Conservation (phyloP, 108 stramenopile species). For the Skeletonema tropicum region DNA sequence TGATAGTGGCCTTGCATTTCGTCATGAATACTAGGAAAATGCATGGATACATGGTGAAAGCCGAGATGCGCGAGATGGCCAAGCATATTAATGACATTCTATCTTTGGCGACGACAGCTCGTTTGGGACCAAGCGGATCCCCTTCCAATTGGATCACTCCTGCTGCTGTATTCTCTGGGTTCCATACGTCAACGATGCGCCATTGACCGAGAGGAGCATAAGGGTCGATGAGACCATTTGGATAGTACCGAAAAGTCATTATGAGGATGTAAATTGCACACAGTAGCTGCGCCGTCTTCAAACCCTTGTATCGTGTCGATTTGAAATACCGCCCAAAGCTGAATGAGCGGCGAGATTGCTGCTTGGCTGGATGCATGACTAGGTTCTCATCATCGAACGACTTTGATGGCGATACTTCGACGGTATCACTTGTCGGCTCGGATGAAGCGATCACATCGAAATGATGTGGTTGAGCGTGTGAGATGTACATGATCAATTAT, state of each 20-base stretch:
- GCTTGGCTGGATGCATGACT: no score
- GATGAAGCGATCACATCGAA: no score
- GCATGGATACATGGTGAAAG: slow-evolving; percentile 53
- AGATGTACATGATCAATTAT: no score
- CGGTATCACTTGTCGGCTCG: no score
- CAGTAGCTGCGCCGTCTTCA: slow-evolving; percentile 39
- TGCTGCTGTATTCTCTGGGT: slow-evolving; percentile 26
- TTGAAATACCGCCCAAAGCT: background rate
- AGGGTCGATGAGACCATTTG: slow-evolving; percentile 33
- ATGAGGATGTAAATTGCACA: slow-evolving; percentile 36
- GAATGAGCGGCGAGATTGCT: no score
- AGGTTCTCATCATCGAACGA: no score
- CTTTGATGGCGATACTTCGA: no score
- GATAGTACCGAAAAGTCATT: slow-evolving; percentile 39
- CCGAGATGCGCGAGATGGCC: slow-evolving; percentile 46
- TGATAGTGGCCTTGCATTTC: slow-evolving; percentile 51
- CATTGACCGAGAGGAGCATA: slow-evolving; percentile 14
- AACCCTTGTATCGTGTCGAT: slow-evolving; percentile 31
- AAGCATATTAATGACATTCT: slow-evolving; percentile 33
- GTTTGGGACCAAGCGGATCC: slow-evolving; percentile 22
- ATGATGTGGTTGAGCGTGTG: no score
- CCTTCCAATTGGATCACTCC: slow-evolving; percentile 50
- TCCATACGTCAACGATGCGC: slow-evolving; percentile 37
- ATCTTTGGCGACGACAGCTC: slow-evolving; percentile 48
- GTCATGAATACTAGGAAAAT: slow-evolving; percentile 48